These are phyloP conservation scores for Olyra latifolia DNA, from an alignment of 176 grass and related monocot genomes.

Conservation along the genomic window DNA sequence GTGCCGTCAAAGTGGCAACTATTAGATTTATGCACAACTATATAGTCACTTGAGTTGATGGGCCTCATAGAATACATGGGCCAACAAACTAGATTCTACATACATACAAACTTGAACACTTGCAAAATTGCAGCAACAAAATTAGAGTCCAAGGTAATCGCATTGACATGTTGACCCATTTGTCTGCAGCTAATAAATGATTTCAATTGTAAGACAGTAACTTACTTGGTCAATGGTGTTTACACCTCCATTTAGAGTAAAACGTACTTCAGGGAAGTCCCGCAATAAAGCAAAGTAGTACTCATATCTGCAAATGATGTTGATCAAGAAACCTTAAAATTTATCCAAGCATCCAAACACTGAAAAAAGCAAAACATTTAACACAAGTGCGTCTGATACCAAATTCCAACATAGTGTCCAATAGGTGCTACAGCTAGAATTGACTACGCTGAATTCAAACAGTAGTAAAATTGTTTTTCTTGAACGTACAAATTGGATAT, in stretches of 20 bases:
- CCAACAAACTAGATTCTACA: too few species aligned
- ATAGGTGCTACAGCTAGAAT: background rate
- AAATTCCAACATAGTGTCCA: conserved; percentile 18
- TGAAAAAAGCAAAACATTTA: background rate
- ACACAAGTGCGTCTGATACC: background rate
- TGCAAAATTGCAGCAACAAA: conserved; percentile 15
- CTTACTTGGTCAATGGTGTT: conserved; percentile 77
- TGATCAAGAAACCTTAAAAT: background rate
- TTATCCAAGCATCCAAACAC: background rate
- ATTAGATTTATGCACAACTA: too few species aligned
- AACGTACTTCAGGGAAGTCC: conserved; percentile 81
- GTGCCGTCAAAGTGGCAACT: too few species aligned
- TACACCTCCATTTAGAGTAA: conserved; percentile 93
- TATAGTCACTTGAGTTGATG: too few species aligned
- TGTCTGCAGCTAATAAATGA: background rate
- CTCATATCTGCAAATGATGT: conserved; percentile 66
- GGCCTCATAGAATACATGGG: too few species aligned
- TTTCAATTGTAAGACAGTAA: background rate
- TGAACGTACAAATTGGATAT: background rate
- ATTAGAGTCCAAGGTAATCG: background rate
- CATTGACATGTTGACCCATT: background rate
- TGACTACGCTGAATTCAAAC: background rate
- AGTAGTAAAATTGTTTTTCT: background rate
- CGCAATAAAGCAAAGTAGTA: conserved; percentile 91
- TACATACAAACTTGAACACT: background rate